Conservation (phyloP, 176 grass and related monocot genomes). For the Aechmea fasciata region DNA sequence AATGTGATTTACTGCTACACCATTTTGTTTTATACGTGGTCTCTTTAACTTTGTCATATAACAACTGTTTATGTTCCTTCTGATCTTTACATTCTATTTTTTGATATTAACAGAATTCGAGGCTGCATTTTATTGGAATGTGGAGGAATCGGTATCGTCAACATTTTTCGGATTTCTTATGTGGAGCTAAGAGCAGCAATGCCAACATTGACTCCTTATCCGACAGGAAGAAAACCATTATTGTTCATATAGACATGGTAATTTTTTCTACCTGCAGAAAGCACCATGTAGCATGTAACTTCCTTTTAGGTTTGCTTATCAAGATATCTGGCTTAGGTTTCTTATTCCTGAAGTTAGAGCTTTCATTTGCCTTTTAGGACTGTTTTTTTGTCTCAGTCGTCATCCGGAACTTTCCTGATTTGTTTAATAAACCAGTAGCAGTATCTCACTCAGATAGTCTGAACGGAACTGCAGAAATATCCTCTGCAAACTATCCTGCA, state of each 20-base stretch:
- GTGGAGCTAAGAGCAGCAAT: constrained; percentile 38
- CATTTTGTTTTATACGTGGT: no score
- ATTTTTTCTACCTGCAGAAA: constrained; percentile 9
- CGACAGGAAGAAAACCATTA: constrained; percentile 44
- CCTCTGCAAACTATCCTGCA: constrained; percentile 90
- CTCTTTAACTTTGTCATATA: not conserved
- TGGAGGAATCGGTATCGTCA: constrained; percentile 91
- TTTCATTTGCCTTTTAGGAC: constrained; percentile 38
- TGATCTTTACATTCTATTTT: constrained; percentile 10
- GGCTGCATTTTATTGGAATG: constrained; percentile 96
- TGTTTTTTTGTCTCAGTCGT: constrained; percentile 95
- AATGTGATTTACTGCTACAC: no score
- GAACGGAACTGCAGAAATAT: constrained; percentile 94
- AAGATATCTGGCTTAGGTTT: not conserved
- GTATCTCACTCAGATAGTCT: constrained; percentile 91
- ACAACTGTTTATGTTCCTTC: constrained; percentile 1
- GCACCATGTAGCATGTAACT: not conserved
- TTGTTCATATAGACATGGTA: constrained; percentile 95
- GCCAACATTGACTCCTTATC: constrained; percentile 18
- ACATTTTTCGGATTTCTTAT: constrained; percentile 51
- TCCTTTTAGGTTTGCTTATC: not conserved
- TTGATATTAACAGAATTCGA: constrained; percentile 49
- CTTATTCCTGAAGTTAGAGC: constrained; percentile 11
- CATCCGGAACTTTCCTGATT: constrained; percentile 63
- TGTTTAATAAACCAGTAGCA: constrained; percentile 83